Conservation (phyloP, 2,329 filamentous ascomycete species). For the Xylaria polymorpha region DNA sequence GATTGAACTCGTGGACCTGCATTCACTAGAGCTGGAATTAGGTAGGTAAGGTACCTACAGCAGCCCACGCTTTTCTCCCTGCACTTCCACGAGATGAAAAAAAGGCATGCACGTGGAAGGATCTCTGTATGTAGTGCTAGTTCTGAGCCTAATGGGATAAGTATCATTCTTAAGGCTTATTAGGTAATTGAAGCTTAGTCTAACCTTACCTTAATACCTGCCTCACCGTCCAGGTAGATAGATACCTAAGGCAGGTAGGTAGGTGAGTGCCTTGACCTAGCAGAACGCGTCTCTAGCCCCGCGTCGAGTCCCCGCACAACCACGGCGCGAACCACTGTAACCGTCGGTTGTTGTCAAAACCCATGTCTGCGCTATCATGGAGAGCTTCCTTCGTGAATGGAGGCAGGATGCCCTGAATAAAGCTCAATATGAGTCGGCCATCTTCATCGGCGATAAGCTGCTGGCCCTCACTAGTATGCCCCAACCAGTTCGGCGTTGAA, state of each 20-base stretch:
- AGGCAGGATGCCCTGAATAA: slow-evolving; percentile 94
- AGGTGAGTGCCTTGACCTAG: not conserved
- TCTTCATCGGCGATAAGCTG: slow-evolving; percentile 97
- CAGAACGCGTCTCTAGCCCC: slow-evolving; percentile 20
- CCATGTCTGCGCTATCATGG: slow-evolving; percentile 67
- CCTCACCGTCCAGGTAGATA: no score
- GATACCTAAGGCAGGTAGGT: not conserved
- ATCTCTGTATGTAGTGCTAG: not conserved
- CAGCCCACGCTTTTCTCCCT: not conserved
- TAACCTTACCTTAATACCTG: no score
- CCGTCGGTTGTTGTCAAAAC: slow-evolving; percentile 20
- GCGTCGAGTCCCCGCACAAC: slow-evolving; percentile 21
- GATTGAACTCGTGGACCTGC: no score
- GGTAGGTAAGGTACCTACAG: no score
- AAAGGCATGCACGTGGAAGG: not conserved
- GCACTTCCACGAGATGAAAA: not conserved
- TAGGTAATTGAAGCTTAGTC: no score
- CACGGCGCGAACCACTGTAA: slow-evolving; percentile 21
- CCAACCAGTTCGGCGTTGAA: slow-evolving; percentile 11
- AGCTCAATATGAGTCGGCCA: slow-evolving; percentile 94
- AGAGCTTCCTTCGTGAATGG: slow-evolving; percentile 93
- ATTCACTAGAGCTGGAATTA: no score
- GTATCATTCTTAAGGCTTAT: not conserved
- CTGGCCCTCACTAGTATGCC: slow-evolving; percentile 87
- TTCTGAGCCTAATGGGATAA: not conserved